Evolutionary conservation across 2,329 filamentous ascomycete genomes (phyloP), one percentile per base, ranked within the genome.

Genomic region (Chalaropsis ovoidea): DNA sequence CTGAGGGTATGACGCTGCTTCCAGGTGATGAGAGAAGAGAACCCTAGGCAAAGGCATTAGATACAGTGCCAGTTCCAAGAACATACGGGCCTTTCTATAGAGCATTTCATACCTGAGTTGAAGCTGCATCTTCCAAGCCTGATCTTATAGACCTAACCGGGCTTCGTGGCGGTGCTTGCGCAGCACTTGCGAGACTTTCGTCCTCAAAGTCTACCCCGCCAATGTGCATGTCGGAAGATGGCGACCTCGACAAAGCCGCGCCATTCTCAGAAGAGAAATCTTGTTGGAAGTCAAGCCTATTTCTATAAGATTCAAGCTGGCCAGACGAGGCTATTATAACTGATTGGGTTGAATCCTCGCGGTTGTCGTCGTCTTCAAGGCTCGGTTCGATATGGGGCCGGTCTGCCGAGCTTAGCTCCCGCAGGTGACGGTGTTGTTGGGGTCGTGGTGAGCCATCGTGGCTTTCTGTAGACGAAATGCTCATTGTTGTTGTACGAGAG

Each of bases 81-180:
- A 22, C 19, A 31, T 10, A 31, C 8, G 5, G 31, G n/a, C 64
- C 67, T 31, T 58, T 68, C 69, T 78, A 69, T 76, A 72, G 61
- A 42, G 65, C 63, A 60, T 67, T 67, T 47, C 80, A 70, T 78
- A 91, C 89, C 78, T 90, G 89, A 64, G 93, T 74, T 19, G 93
- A 96, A 27, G 89, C 89, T 8, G 89, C 87, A 73, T 95, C 89
- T 72, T 95, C 91, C 22, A 89, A 88, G 31, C 85, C 86, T 4
- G 90, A 95, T 66, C 83, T 74, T 35, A 85, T 74, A 15, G 88
- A 91, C 69, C 82, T 85, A 62, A 82, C 80, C 7, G 87, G 87
- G 71, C 89, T 95, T 56, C 82, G 31, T 84, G 47, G 80, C 78
- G 70, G 82, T 80, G 68, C 77, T 15, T 54, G 76, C 45, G 82